Conservation (phyloP, 1,284 basidiomycete species). For the Leccinum cinnamomeum region DNA sequence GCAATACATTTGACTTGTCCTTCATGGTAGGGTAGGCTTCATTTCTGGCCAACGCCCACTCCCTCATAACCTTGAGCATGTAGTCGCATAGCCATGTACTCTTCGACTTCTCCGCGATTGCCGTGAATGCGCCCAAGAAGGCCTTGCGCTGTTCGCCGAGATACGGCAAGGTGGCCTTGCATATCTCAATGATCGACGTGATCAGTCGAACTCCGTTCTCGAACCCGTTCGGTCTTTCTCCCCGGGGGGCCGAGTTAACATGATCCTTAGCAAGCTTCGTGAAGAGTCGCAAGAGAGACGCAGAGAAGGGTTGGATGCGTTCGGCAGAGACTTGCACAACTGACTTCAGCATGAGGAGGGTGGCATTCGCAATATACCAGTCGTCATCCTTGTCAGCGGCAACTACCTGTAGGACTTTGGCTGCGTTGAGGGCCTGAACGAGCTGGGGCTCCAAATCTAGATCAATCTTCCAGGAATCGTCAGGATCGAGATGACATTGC, state of each 20-base stretch:
- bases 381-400: constrained; percentile 79
- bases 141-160: constrained; percentile 73
- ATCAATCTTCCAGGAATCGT: constrained; percentile 57
- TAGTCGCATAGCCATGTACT: constrained; percentile 67
- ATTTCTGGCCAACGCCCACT: constrained; percentile 85
- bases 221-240: constrained; percentile 39
- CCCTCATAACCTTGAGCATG: constrained; percentile 83
- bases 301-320: constrained; percentile 81
- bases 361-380: constrained; percentile 81
- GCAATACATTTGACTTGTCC: constrained; percentile 89
- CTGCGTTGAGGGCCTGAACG: constrained; percentile 76
- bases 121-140: constrained; percentile 74
- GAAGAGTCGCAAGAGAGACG: constrained; percentile 81
- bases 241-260: constrained; percentile 53
- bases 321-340: constrained; percentile 85
- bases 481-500: constrained; percentile 10
- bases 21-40: constrained; percentile 92
- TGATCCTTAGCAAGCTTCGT: constrained; percentile 91
- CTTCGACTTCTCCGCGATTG: constrained; percentile 92
- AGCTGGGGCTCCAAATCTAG: constrained; percentile 67
- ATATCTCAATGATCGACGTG: constrained; percentile 70
- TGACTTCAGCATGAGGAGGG: constrained; percentile 85
- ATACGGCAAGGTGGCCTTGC: constrained; percentile 60
- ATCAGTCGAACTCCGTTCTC: constrained; percentile 65
- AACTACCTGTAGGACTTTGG: constrained; percentile 89